Evolutionary conservation across 2,329 filamentous ascomycete genomes (phyloP), one percentile per base, ranked within the genome.

Genomic region (Fusarium devonianum): DNA sequence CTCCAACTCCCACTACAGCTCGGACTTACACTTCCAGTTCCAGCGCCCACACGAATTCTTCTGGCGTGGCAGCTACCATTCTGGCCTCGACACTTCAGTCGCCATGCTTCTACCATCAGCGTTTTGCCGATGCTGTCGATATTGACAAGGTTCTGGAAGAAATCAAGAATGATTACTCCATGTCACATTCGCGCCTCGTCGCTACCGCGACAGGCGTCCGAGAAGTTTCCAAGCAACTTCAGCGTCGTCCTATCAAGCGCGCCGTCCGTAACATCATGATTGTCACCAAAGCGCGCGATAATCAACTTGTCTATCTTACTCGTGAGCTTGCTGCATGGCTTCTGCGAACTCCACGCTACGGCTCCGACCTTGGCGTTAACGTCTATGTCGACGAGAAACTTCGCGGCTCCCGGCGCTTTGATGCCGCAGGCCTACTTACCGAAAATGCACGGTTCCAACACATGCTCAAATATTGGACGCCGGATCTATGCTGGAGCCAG

Each of bases 381-480:
- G 94, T 99, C 58, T 97, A 96, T 68, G 94, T 99, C n/a, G 94
- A 99, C 72, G 89, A 92, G 59, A 97, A 99, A 75, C 79, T 99
- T 53, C 86, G 86, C 64, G 86, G 86, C 64, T 96, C 92, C 5
- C 92, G 90, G 71, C 89, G 94, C 40, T 99, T 99, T 70, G 86
- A 92, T 65, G 85, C 89, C 2, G 74, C 84, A 4, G 84, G 85
- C 21, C 79, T 99, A 44, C 63, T 93, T 6, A 83, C 84, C 32
- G 83, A 89, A 65, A 86, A 97, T 63, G 78, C 85, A 9, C 85
- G 88, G 17, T 96, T 92, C 70, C 79, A 87, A 59, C 78, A 85
- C 40, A 96, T 96, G 87, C 83, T 99, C 54, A 87, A 87, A 66
- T 99, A 95, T 75, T 99, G 94, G 94, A 94, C 92, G 0, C 93